A percentile compares a stretch with the other conserved stretches of the same genome.
These are phyloP conservation scores for Ophiostoma montium DNA, from an alignment of 2,329 filamentous ascomycete species.

Conservation along the genomic window DNA sequence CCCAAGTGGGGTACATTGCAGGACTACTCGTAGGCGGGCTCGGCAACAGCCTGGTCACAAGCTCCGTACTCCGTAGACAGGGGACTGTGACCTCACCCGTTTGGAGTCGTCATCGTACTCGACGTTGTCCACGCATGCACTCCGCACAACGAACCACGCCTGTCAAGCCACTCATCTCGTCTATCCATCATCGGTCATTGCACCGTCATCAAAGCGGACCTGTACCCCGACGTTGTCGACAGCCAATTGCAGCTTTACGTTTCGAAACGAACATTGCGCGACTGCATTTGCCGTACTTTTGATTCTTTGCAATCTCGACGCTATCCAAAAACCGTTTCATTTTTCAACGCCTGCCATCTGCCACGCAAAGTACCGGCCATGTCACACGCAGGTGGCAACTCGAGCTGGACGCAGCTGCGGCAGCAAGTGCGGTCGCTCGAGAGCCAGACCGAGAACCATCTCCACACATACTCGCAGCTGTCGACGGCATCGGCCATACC, in stretches of 20 bases:
- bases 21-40: not conserved
- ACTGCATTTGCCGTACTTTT: too few species aligned
- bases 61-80: not conserved
- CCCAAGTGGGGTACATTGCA: too few species aligned
- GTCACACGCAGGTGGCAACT: conserved; percentile 17
- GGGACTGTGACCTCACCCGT: not conserved
- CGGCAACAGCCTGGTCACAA: not conserved
- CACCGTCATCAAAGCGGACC: too few species aligned
- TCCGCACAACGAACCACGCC: not conserved
- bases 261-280: too few species aligned
- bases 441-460: conserved; percentile 78
- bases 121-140: not conserved
- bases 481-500: conserved; percentile 67
- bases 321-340: too few species aligned
- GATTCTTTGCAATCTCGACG: too few species aligned
- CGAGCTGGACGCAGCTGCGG: conserved; percentile 84
- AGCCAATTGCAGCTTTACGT: too few species aligned
- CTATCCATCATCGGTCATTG: too few species aligned
- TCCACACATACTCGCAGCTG: conserved; percentile 85
- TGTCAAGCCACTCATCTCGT: not conserved
- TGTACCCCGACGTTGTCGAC: too few species aligned
- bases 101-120: not conserved
- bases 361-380: not conserved
- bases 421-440: conserved; percentile 84
- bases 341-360: too few species aligned